Conservation (phyloP, 2,329 filamentous ascomycete genomes). For the Diaporthe velutina region DNA sequence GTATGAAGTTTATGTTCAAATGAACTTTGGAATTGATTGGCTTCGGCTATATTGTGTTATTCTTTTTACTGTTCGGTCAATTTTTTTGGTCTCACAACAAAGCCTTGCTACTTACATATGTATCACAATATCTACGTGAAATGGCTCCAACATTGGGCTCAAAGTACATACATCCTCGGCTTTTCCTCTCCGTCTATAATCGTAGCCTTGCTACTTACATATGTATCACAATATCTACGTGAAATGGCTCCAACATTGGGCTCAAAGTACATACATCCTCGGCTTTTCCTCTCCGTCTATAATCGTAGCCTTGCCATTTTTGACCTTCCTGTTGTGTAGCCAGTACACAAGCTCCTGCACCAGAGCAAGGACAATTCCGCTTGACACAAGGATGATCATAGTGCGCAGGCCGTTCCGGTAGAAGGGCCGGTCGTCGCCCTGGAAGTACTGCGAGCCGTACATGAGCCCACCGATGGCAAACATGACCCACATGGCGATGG, state of each 20-base stretch:
- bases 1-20: too few species aligned
- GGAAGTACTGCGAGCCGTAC: slow-evolving; percentile 45
- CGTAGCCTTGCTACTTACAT: not conserved
- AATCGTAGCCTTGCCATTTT: not conserved
- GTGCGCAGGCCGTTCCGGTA: slow-evolving; percentile 14
- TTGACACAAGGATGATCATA: slow-evolving; percentile 9
- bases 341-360: slow-evolving; percentile 27
- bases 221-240: too few species aligned
- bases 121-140: too few species aligned
- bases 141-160: not conserved
- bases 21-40: too few species aligned
- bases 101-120: not conserved
- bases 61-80: too few species aligned
- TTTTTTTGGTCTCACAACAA: too few species aligned
- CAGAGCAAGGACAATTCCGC: slow-evolving; percentile 16
- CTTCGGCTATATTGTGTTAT: too few species aligned
- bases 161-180: slow-evolving; percentile 10
- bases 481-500: slow-evolving; percentile 53
- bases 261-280: slow-evolving; percentile 11
- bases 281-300: slow-evolving; percentile 1
- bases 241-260: too few species aligned
- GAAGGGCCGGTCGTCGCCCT: slow-evolving; percentile 41
- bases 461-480: slow-evolving; percentile 45
- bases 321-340: slow-evolving; percentile 21
- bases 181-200: not conserved